Base-by-base conservation (phyloP, 495 filamentous ascomycete species). In the Cladorrhinum samala region DNA sequence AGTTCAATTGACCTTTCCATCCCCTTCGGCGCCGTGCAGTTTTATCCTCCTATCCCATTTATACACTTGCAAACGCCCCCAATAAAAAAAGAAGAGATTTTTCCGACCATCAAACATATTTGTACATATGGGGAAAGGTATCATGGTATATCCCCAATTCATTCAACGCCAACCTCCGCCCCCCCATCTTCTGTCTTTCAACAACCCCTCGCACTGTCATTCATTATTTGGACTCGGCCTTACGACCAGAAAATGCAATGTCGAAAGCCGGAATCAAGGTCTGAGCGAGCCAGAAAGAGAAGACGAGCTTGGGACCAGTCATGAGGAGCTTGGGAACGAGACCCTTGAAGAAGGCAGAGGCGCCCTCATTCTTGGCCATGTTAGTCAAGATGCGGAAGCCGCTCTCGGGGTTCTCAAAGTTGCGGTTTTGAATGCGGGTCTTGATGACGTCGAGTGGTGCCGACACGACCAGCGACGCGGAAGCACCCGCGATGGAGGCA, bases 211-310 rank as follows among this genome's bases (percentile, higher is more conserved):
- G 6, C 27, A 6, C 6, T 6, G 27, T 33, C 27, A n/a, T n/a
- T 21, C n/a, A 13, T 25, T 24, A 20, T 46, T 46, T 46, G 8
- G 14, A 17, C 30, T 0, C 5, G 17, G 46, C 54, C 45, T 19
- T 51, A 37, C 47, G 27, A 41, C 42, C 42, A 17, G 42, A 19
- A 33, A 68, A 64, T 3, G 61, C 61, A 23, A 45, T 37, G 33
- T 82, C 78, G 50, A 82, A 82, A 8, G 77, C 72, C 2, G 77
- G 78, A 67, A 96, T 96, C 59, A 96, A 73, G 40, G 89, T 95
- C 77, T 96, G 91, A 53, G 91, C 93, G 60, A 99, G 80, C 93
- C 93, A 99, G 83, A 99, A 99, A 59, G 91, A 96, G 80, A 98
- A 98, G 52, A 96, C 91, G 47, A 98, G 77, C 80, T 98, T 98